Evolutionary conservation across 2,329 filamentous ascomycete species (phyloP).

Genomic region (Colletotrichum euphorbiae): DNA sequence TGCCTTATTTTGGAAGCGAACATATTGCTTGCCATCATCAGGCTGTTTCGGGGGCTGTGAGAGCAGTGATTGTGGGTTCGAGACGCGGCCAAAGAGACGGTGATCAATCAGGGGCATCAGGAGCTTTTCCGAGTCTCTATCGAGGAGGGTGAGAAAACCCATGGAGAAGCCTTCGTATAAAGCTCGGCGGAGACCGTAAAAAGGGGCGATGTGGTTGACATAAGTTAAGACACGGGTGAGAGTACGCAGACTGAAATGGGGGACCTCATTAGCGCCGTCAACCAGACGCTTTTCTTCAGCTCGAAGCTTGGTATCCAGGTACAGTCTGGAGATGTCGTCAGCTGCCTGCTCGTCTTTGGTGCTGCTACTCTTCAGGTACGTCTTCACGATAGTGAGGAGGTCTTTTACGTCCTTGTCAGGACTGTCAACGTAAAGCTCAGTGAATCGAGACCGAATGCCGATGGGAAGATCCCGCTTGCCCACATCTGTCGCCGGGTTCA

Average conservation of each 20-base stretch:
- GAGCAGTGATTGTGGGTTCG: constrained; percentile 78
- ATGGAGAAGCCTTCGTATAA: constrained; percentile 97
- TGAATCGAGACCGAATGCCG: constrained; percentile 91
- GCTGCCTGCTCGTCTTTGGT: constrained; percentile 79
- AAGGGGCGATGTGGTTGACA: constrained; percentile 83
- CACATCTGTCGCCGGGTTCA: constrained; percentile 98
- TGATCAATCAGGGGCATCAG: constrained; percentile 84
- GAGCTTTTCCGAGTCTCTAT: constrained; percentile 82
- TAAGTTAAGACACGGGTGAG: constrained; percentile 91
- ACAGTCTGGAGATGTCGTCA: constrained; percentile 86
- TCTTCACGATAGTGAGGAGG: constrained; percentile 86
- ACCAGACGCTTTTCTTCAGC: constrained; percentile 87
- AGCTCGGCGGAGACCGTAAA: constrained; percentile 86
- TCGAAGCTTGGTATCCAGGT: constrained; percentile 86
- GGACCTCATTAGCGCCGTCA: constrained; percentile 94
- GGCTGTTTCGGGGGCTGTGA: constrained; percentile 83
- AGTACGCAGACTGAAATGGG: constrained; percentile 96
- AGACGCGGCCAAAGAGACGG: constrained; percentile 78
- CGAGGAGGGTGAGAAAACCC: constrained; percentile 93
- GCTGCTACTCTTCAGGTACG: constrained; percentile 81
- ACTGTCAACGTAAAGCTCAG: constrained; percentile 92
- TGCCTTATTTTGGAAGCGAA: constrained; percentile 77
- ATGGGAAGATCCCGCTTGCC: constrained; percentile 94
- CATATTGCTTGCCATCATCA: constrained; percentile 79
- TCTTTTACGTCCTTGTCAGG: constrained; percentile 90